phyloP scores from a whole-genome alignment of 441 rosid species.

The California macrophylla region DNA sequence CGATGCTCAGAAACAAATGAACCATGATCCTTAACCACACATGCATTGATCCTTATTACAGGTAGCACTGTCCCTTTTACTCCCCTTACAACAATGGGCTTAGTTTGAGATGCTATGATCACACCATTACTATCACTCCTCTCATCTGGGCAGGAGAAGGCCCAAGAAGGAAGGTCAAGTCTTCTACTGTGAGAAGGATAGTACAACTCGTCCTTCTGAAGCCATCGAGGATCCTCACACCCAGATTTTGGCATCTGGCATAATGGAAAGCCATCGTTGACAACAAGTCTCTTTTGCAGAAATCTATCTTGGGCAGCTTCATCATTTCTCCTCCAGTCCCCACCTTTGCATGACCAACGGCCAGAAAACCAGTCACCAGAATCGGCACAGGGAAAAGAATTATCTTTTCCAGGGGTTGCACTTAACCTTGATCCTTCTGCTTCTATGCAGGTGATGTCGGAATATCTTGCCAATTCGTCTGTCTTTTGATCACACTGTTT shows the following conservation, averaged over 20 bases:
- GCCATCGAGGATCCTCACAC: constrained; percentile 87
- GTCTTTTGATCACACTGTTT: constrained; percentile 28
- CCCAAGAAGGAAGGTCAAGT: constrained; percentile 97
- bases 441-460: constrained; percentile 31
- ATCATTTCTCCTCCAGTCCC: constrained; percentile 95
- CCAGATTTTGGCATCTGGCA: constrained; percentile 95
- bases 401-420: constrained; percentile 30
- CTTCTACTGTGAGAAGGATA: constrained; percentile 60
- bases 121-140: constrained; percentile 41
- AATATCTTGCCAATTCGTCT: constrained; percentile 31
- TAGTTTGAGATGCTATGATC: constrained; percentile 32
- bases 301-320: constrained; percentile 57
- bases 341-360: constrained; percentile 93
- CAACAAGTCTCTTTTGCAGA: constrained; percentile 59
- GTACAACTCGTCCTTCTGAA: constrained; percentile 74
- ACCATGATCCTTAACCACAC: constrained; percentile 93
- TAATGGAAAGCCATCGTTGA: constrained; percentile 88
- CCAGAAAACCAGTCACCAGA: constrained; percentile 66
- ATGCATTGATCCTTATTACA: constrained; percentile 90
- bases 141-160: constrained; percentile 68
- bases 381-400: constrained; percentile 35
- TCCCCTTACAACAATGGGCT: constrained; percentile 52
- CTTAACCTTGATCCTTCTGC: constrained; percentile 36
- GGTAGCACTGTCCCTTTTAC: constrained; percentile 60
- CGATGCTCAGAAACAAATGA: constrained; percentile 69